Base-by-base conservation (phyloP, 2,329 filamentous ascomycete species). In the Zymoseptoria pseudotritici region DNA sequence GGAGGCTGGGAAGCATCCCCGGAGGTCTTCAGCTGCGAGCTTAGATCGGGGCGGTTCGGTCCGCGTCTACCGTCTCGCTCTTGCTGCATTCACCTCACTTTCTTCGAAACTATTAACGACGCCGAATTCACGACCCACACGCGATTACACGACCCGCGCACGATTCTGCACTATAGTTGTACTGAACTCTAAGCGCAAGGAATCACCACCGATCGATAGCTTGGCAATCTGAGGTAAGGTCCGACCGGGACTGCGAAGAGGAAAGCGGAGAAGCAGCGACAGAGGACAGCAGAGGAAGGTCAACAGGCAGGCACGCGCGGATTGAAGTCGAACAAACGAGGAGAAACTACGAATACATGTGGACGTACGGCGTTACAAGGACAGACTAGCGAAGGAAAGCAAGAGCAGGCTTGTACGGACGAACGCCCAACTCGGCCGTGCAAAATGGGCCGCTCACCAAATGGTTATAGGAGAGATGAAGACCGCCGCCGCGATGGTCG, bases 391-490 rank as follows among this genome's bases (percentile, higher is more conserved):
- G 36, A 17, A 46, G 54, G 53, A 53, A 54, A 53, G 46, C 55
- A 59, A 59, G 53, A 55, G 53, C 57, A 60, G 53, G 55, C 54
- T 46, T 55, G 56, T 61, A 61, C 56, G 59, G 56, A 58, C 56
- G 46, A 54, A 24, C 51, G 55, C 52, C 53, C 52, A 24, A 53
- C 55, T 55, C 57, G 62, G 62, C 60, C 62, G 56, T 51, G 56
- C 55, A 57, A 61, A 42, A 65, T 67, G 65, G 65, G 63, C 58
- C 64, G 64, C 65, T 67, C 65, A 67, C 65, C 62, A 64, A 58
- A 61, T 58, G 64, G 65, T 46, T 46, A 46, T 60, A 66, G 63
- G 63, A 63, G 65, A 61, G 61, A 67, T 46, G 63, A 65, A 51
- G 63, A 61, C 53, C 61, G 60, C 46, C 29, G 58, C 26, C 60